Evolutionary conservation across 352 stramenopile genomes (phyloP).

Genomic region (Aphanomyces invadans): DNA sequence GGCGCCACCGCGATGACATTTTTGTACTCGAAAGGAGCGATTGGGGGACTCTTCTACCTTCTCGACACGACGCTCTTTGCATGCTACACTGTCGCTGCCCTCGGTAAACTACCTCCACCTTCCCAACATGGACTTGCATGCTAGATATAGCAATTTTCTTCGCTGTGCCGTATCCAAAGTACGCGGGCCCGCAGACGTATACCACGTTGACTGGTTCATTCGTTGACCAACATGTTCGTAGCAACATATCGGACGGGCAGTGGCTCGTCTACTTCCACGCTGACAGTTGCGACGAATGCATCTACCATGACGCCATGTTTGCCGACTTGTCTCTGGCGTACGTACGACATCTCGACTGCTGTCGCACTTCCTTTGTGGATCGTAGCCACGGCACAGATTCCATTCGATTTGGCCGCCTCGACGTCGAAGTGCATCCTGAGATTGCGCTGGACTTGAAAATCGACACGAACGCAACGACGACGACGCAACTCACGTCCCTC

Average conservation of each 20-base stretch:
- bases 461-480: conserved; percentile 45
- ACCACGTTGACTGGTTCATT: conserved; percentile 31
- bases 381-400: conserved; percentile 35
- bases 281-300: conserved; percentile 65
- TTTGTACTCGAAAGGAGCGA: conserved; percentile 53
- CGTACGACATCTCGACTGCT: neutral
- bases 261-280: conserved; percentile 71
- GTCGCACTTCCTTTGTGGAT: neutral
- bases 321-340: conserved; percentile 59
- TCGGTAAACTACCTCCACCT: conserved; percentile 43
- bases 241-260: conserved; percentile 26
- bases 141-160: conserved; percentile 46
- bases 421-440: conserved; percentile 56
- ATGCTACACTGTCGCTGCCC: conserved; percentile 50
- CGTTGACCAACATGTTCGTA: conserved; percentile 8
- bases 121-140: neutral
- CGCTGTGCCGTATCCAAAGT: conserved; percentile 50
- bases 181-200: conserved; percentile 50
- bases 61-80: conserved; percentile 51
- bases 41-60: conserved; percentile 60
- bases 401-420: conserved; percentile 56
- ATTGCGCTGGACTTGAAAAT: conserved; percentile 52
- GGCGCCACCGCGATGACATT: conserved; percentile 58
- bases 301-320: conserved; percentile 66
- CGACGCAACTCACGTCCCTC: conserved; percentile 59